Conservation (phyloP, 768 basidiomycete genomes). For the Tephrocybe sp. region DNA sequence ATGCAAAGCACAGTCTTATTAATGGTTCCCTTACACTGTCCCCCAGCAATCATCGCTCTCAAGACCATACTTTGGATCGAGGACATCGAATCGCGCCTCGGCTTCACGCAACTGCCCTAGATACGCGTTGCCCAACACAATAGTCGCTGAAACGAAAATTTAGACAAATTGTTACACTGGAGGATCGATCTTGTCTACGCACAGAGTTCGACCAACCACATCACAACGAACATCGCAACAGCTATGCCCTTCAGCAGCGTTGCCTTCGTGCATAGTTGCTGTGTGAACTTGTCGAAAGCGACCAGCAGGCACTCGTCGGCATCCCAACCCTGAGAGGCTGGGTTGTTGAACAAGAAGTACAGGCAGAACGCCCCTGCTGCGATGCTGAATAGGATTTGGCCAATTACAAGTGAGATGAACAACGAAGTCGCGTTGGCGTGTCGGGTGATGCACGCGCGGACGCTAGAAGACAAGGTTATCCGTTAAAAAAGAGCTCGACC, state of each 20-base stretch:
- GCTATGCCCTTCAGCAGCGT: slow-evolving; percentile 11
- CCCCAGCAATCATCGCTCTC: slow-evolving; percentile 11
- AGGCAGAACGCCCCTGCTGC: slow-evolving; percentile 27
- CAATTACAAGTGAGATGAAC: slow-evolving; percentile 23
- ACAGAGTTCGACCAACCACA: slow-evolving; percentile 20
- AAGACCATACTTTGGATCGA: slow-evolving; percentile 15
- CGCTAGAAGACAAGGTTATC: slow-evolving; percentile 3
- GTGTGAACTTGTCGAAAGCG: slow-evolving; percentile 14
- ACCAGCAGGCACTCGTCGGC: slow-evolving; percentile 6
- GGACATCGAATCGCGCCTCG: slow-evolving; percentile 3
- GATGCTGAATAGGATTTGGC: slow-evolving; percentile 27
- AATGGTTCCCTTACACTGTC: not conserved
- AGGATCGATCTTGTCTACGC: not conserved
- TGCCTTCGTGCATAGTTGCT: slow-evolving; percentile 14
- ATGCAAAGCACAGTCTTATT: not conserved
- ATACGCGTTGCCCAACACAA: slow-evolving; percentile 13
- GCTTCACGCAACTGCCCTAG: slow-evolving; percentile 14
- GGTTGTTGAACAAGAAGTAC: slow-evolving; percentile 24
- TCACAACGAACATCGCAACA: slow-evolving; percentile 12
- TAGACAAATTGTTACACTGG: not conserved
- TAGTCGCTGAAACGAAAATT: slow-evolving; percentile 5
- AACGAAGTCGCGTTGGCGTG: slow-evolving; percentile 11
- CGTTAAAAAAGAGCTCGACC: not conserved
- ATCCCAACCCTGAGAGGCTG: slow-evolving; percentile 9
- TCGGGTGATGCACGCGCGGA: slow-evolving; percentile 17